These are phyloP conservation scores for Terana coerulea DNA, from an alignment of 768 basidiomycete genomes.

Conservation along the genomic window DNA sequence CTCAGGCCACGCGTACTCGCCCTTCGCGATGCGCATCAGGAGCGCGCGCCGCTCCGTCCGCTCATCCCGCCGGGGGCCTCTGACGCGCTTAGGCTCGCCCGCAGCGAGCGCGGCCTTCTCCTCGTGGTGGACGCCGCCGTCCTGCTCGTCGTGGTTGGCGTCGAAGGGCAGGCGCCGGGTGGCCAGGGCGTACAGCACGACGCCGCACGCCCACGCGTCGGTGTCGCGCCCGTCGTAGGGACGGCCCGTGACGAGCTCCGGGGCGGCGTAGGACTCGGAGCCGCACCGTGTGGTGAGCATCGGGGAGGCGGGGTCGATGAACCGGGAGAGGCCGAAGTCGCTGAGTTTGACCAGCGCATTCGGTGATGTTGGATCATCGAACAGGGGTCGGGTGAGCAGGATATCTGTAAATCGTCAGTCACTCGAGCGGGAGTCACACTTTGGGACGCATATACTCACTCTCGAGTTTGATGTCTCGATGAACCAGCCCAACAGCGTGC, in stretches of 20 bases:
- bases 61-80: slow-evolving; percentile 21
- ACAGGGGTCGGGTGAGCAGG: slow-evolving; percentile 56
- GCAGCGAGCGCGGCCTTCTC: slow-evolving; percentile 21
- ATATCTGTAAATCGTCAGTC: slow-evolving; percentile 48
- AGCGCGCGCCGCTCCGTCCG: slow-evolving; percentile 45
- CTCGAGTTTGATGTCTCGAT: slow-evolving; percentile 89
- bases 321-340: slow-evolving; percentile 88
- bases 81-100: slow-evolving; percentile 12
- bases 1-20: slow-evolving; percentile 72
- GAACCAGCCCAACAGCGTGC: slow-evolving; percentile 81
- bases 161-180: slow-evolving; percentile 74
- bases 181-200: slow-evolving; percentile 79
- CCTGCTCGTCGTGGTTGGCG: slow-evolving; percentile 7
- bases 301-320: slow-evolving; percentile 63
- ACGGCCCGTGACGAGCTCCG: slow-evolving; percentile 39
- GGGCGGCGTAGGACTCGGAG: slow-evolving; percentile 82
- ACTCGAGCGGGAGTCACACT: background rate
- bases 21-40: slow-evolving; percentile 77
- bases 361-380: slow-evolving; percentile 35
- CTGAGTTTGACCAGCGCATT: slow-evolving; percentile 74
- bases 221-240: slow-evolving; percentile 82
- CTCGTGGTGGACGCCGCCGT: slow-evolving; percentile 18
- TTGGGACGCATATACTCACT: slow-evolving; percentile 36
- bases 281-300: slow-evolving; percentile 79
- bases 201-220: slow-evolving; percentile 87